Evolutionary conservation across 257 asterid species (phyloP).

Genomic region (Oldenlandia corymbosa): DNA sequence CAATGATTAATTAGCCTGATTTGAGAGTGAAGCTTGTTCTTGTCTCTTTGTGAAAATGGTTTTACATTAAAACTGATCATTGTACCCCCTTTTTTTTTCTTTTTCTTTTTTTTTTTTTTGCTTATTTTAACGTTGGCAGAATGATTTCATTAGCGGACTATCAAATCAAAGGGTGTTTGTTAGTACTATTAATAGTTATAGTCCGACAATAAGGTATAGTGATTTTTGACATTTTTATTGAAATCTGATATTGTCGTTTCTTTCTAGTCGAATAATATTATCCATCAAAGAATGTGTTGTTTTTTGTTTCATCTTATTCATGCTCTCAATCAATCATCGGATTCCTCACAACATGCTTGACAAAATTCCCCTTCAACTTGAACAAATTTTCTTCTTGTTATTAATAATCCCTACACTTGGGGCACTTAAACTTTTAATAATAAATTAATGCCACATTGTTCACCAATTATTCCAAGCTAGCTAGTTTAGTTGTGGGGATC

Average conservation of each 20-base stretch:
- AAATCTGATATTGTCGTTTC: constrained; percentile 11
- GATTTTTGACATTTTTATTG: constrained; percentile 14
- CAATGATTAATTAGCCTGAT: neutral
- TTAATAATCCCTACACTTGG: constrained; percentile 12
- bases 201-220: constrained; percentile 3
- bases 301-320: constrained; percentile 15
- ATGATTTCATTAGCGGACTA: constrained; percentile 3
- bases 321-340: constrained; percentile 22
- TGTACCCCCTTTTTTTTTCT: too few species aligned
- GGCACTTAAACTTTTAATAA: too few species aligned
- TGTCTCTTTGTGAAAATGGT: constrained; percentile 6
- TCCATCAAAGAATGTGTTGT: constrained; percentile 21
- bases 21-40: neutral
- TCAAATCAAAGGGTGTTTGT: constrained; percentile 2
- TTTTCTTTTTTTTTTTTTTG: too few species aligned
- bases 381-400: constrained; percentile 14
- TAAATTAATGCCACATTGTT: too few species aligned
- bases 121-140: neutral
- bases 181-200: neutral
- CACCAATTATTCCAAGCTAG: too few species aligned
- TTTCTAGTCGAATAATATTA: constrained; percentile 8
- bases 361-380: constrained; percentile 11
- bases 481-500: too few species aligned
- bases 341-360: constrained; percentile 29
- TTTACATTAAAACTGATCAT: too few species aligned